Evolutionary conservation across 2,329 filamentous ascomycete species (phyloP), one percentile per base, ranked within the genome.

Genomic region (Fusarium sterilihyphosum): DNA sequence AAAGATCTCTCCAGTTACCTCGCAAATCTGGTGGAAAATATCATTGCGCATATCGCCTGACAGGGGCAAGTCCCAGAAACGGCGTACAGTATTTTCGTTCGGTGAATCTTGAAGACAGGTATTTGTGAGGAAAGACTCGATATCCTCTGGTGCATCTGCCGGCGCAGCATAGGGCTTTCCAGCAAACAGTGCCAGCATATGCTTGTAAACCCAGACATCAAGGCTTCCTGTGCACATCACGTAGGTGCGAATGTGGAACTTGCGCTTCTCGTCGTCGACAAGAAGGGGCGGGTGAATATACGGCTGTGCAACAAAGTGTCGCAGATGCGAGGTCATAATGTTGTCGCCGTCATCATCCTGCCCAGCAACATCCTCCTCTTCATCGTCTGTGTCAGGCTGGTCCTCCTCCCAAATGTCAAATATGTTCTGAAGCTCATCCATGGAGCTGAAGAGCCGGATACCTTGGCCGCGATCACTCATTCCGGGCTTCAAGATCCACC

Each of bases 401-500:
- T 90, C 90, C 22, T 86, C 90, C 81, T 98, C 96, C 95, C 96
- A 99, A 65, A 90, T 92, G 76, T 98, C 94, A 79, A 98, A 99
- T 61, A 99, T 96, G 20, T 81, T 88, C 70, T 93, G 92, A n/a
- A 99, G 85, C 80, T 97, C 92, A 64, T 92, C 91, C 85, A 96
- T 93, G 6, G 91, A 94, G 77, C 91, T 93, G 82, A 99, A 99
- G 2, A 99, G 85, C 44, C 94, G 86, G 66, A 99, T 98, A 2
- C 96, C 96, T 81, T 98, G 95, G 1, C 96, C 96, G 31, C 96
- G 90, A 81, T 99, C 96, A 82, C 94, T 98, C 96, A 99, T 98
- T 14, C 96, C 93, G 1, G 96, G 96, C 84, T 99, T 99, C 68
- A 99, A 83, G 75, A 99, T 98, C 96, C 96, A 99, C 96, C 96